Conservation (phyloP, 2,329 filamentous ascomycete genomes). For the Madurella fahalii region DNA sequence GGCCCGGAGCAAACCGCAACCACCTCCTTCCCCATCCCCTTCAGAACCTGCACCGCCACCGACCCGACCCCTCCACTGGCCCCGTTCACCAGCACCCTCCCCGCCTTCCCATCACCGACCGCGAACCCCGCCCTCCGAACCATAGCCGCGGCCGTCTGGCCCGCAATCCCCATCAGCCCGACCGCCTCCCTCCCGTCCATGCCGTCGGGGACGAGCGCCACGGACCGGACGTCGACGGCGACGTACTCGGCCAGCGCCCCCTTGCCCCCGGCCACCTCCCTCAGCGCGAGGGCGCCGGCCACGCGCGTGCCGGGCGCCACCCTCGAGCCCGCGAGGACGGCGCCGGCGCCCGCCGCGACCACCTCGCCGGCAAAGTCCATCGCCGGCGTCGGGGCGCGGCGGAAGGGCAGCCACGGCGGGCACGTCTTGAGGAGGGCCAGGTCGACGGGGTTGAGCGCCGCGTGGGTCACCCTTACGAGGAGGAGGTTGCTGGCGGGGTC, state of each 20-base stretch:
- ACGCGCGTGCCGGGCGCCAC: slow-evolving; percentile 28
- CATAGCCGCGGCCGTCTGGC: slow-evolving; percentile 34
- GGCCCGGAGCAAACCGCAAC: slow-evolving; percentile 43
- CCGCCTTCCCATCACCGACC: slow-evolving; percentile 29
- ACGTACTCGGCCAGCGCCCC: slow-evolving; percentile 36
- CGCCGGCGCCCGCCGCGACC: slow-evolving; percentile 28
- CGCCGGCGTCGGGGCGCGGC: slow-evolving; percentile 29
- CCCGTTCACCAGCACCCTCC: slow-evolving; percentile 45
- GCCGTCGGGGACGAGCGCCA: slow-evolving; percentile 27
- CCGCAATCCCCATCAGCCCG: slow-evolving; percentile 34
- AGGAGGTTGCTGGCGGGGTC: slow-evolving; percentile 15
- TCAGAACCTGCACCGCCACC: slow-evolving; percentile 43
- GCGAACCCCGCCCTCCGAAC: slow-evolving; percentile 19
- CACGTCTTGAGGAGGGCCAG: slow-evolving; percentile 31
- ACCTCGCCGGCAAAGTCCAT: slow-evolving; percentile 37
- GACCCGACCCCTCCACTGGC: slow-evolving; percentile 49
- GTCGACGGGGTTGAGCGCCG: slow-evolving; percentile 37
- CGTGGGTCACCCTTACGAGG: slow-evolving; percentile 32
- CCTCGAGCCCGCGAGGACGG: background rate
- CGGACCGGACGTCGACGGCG: slow-evolving; percentile 29
- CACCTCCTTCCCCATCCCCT: slow-evolving; percentile 40
- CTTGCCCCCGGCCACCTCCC: slow-evolving; percentile 28
- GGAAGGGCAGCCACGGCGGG: slow-evolving; percentile 34
- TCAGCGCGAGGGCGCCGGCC: slow-evolving; percentile 30
- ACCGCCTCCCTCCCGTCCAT: slow-evolving; percentile 25